Conservation (phyloP, 2,329 filamentous ascomycete genomes). For the Blastomyces emzantsi region DNA sequence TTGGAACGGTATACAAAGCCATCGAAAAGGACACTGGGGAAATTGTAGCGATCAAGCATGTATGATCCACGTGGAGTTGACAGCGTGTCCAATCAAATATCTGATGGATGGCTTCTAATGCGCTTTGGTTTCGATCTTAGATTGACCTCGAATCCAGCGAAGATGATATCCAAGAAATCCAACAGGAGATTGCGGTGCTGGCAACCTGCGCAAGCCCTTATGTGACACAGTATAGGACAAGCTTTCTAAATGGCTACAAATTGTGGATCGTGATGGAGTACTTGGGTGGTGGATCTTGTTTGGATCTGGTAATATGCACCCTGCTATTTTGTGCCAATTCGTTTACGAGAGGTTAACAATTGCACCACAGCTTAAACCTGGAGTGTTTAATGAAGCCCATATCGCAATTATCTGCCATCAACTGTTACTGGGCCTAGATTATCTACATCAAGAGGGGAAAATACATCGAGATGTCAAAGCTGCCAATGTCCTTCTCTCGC, state of each 20-base stretch:
- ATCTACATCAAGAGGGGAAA: conserved; percentile 87
- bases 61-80: conserved; percentile 38
- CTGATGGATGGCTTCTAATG: conserved; percentile 2
- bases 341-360: conserved; percentile 5
- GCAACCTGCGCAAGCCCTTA: conserved; percentile 91
- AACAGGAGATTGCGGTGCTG: conserved; percentile 90
- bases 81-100: not conserved
- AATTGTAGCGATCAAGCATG: conserved; percentile 93
- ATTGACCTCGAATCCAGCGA: conserved; percentile 98
- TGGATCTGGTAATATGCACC: conserved; percentile 63
- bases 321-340: conserved; percentile 11
- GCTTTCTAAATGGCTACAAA: conserved; percentile 92
- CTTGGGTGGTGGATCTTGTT: conserved; percentile 85
- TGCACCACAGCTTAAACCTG: conserved; percentile 66
- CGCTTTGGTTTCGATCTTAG: conserved; percentile 40
- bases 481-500: conserved; percentile 88
- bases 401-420: conserved; percentile 93
- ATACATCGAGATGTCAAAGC: conserved; percentile 97
- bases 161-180: conserved; percentile 96
- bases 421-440: conserved; percentile 80
- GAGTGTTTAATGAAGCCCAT: conserved; percentile 76
- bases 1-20: conserved; percentile 94
- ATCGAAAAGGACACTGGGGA: conserved; percentile 86
- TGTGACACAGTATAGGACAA: conserved; percentile 93
- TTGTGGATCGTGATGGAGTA: conserved; percentile 99